Base-by-base conservation (phyloP, 768 basidiomycete genomes). In the Rhodosporidiobolus sp. region DNA sequence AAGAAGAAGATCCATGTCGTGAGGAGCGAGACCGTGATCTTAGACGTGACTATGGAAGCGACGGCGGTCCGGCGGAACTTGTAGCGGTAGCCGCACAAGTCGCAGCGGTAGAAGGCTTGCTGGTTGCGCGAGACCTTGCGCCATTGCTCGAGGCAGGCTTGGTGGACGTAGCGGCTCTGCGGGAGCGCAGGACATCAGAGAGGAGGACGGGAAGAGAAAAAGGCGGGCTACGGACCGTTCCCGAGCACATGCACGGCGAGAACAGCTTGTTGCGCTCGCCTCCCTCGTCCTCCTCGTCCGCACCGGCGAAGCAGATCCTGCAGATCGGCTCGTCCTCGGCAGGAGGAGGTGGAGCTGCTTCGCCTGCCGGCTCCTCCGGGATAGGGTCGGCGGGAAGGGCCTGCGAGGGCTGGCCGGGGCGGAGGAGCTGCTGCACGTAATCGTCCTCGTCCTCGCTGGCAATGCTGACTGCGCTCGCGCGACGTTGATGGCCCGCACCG, bases 251-350 rank as follows among this genome's bases (percentile, higher is more conserved):
- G n/a, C 73, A 74, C 0, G 73, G 73, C 4, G 34, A 43, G 58
- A 74, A 70, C 9, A 74, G 57, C 28, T 57, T 64, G 14, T 65
- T 65, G 20, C 64, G 24, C 28, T 67, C n/a, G n/a, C n/a, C n/a
- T n/a, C n/a, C n/a, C n/a, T n/a, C n/a, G n/a, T n/a, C 69, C 12
- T 67, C 69, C 20, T 74, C 73, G 20, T 63, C 64, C 0, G 49
- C 50, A 12, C 69, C 69, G 12, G 14, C 65, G 38, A 74, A 74
- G 30, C 73, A 74, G 43, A 74, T 74, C 45, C 73, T 55, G 48
- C 73, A 74, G 19, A 53, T 50, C 52, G 35, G 34, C 2, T 63
- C 62, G 43, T 61, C 55, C 8, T 26, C 46, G 11, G 54, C 3
- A 10, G n/a, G 14, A 7, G 54, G 30, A 30, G 48, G 22, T 8